Evolutionary conservation across 2,329 filamentous ascomycete species (phyloP).

Genomic region (Fusarium denticulatum): DNA sequence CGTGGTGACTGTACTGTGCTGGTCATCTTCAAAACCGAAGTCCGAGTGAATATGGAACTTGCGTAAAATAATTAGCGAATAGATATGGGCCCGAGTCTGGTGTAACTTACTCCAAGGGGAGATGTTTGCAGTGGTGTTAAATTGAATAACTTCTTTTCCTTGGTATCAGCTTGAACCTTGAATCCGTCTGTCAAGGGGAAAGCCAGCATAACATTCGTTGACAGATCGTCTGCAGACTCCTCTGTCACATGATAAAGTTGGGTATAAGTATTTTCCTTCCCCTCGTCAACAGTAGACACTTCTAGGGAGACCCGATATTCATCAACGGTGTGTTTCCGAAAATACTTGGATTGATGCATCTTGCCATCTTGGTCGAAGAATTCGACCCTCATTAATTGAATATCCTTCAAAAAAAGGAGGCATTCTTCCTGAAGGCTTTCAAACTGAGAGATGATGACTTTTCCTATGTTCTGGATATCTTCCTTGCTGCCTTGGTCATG

Average conservation of each 20-base stretch:
- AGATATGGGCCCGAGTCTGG: not conserved
- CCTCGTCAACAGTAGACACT: not conserved
- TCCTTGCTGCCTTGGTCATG: not conserved
- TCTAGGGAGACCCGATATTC: not conserved
- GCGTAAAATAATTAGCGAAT: not conserved
- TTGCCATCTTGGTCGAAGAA: not conserved
- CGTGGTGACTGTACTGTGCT: not conserved
- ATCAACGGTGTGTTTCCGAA: not conserved
- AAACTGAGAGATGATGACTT: not conserved
- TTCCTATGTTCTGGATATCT: not conserved
- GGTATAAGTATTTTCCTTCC: not conserved
- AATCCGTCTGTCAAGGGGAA: not conserved
- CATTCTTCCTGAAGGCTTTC: not conserved
- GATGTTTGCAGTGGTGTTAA: not conserved
- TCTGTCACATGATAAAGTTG: not conserved
- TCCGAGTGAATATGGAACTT: slow-evolving; percentile 35
- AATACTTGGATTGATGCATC: not conserved
- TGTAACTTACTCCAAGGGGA: not conserved
- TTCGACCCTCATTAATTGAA: not conserved
- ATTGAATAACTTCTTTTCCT: not conserved
- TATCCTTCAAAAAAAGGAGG: not conserved
- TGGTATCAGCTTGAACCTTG: not conserved
- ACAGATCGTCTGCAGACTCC: not conserved
- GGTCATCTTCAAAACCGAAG: slow-evolving; percentile 12
- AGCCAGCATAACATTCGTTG: not conserved